Base-by-base conservation (phyloP, 1,284 basidiomycete species). In the Thecaphora frezii region DNA sequence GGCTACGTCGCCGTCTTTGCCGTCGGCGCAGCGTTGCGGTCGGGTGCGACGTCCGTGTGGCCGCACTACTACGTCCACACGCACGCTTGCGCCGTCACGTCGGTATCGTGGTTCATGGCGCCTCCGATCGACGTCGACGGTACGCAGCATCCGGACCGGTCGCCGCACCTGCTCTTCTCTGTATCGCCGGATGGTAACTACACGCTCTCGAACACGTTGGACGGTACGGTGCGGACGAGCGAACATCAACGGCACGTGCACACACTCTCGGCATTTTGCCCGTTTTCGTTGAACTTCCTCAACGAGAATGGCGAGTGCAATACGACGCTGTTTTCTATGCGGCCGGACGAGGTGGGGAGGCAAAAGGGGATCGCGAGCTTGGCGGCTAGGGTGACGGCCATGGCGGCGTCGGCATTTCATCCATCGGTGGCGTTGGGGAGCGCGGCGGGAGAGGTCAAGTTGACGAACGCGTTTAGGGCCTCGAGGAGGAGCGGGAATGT, bases 1-100 rank as follows among this genome's bases (percentile, higher is more conserved):
- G 68, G 51, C 16, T 60, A 48, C 55, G 42, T 70, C 14, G 65
- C 54, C 9, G 54, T 70, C 3, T 70, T 51, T 50, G 47, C 58
- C 33, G 19, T 58, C 9, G 61, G 61, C 33, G 33, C 12, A 4
- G 33, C 33, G 10, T 16, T 36, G 5, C 33, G 33, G 12, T 36
- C 10, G 8, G 33, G 33, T 16, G 4, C 12, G 51, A 13, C 22
- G 30, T 9, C 9, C 23, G 0, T 42, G 4, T 30, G 48, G 16
- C 59, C 58, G 12, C 38, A 45, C 19, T 53, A 54, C 40, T 48
- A 51, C 21, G 39, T 58, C 19, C 45, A 48, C 12, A 53, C 54
- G 7, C 59, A 67, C 33, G 47, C 54, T 1, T 56, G 56, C 5
- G 38, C 65, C 0, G 42, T 67, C 22, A 55, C 54, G 9, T 45